Evolutionary conservation across 2,329 filamentous ascomycete genomes (phyloP).

Genomic region (Rosellinia necatrix): DNA sequence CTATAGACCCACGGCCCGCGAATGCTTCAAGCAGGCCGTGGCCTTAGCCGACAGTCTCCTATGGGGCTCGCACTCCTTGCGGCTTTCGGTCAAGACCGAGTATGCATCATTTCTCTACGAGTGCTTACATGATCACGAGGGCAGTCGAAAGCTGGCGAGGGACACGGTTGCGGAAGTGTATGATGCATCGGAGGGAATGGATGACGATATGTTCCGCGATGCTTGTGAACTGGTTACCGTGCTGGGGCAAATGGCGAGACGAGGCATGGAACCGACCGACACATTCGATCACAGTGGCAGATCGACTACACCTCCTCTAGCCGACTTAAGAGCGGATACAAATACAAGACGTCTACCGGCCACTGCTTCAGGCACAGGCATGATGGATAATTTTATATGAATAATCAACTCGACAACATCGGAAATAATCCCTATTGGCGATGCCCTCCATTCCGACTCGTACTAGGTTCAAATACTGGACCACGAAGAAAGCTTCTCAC

Average conservation of each 20-base stretch:
- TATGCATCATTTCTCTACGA: slow-evolving; percentile 94
- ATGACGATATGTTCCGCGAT: slow-evolving; percentile 93
- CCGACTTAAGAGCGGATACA: slow-evolving; percentile 29
- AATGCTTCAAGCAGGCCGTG: slow-evolving; percentile 79
- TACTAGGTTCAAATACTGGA: too few species aligned
- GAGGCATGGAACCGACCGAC: slow-evolving; percentile 56
- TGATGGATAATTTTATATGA: slow-evolving; percentile 41
- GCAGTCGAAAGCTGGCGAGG: slow-evolving; percentile 76
- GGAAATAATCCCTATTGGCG: too few species aligned
- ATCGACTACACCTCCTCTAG: slow-evolving; percentile 26
- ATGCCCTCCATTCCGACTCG: neutral
- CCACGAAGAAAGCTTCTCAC: neutral
- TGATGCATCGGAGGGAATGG: slow-evolving; percentile 87
- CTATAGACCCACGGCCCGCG: slow-evolving; percentile 81
- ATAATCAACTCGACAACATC: neutral
- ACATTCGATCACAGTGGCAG: slow-evolving; percentile 20
- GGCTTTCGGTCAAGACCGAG: slow-evolving; percentile 88
- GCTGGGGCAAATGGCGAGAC: slow-evolving; percentile 85
- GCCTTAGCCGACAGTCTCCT: slow-evolving; percentile 75
- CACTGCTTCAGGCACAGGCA: slow-evolving; percentile 30
- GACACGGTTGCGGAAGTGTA: slow-evolving; percentile 89
- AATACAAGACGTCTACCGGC: slow-evolving; percentile 30
- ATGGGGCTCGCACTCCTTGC: slow-evolving; percentile 86
- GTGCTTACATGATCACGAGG: slow-evolving; percentile 81
- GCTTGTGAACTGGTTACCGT: slow-evolving; percentile 86